These are phyloP conservation scores for Yamadazyma olivae DNA, from an alignment of 805 yeast genomes.

Conservation along the genomic window DNA sequence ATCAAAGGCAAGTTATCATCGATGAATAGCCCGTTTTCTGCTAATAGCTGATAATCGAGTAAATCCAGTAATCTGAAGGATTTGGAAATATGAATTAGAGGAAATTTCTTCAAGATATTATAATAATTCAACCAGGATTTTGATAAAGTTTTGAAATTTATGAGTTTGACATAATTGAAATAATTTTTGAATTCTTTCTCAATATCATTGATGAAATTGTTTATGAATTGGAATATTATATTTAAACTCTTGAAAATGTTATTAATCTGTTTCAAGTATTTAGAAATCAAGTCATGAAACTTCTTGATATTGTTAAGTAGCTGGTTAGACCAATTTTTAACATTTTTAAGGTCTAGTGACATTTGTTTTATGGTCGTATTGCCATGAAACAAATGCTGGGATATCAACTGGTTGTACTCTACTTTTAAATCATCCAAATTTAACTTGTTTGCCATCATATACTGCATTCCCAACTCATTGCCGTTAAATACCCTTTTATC, in stretches of 20 bases:
- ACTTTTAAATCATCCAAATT: constrained; percentile 7
- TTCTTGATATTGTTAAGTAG: constrained; percentile 27
- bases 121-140: constrained; percentile 35
- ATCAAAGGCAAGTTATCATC: constrained; percentile 27
- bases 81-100: constrained; percentile 29
- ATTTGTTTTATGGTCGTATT: constrained; percentile 16
- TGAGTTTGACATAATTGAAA: constrained; percentile 31
- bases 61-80: constrained; percentile 23
- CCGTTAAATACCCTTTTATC: constrained; percentile 56
- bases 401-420: constrained; percentile 7
- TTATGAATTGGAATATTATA: constrained; percentile 48
- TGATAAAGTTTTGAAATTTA: constrained; percentile 41
- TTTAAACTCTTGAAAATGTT: constrained; percentile 44
- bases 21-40: constrained; percentile 26
- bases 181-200: constrained; percentile 43
- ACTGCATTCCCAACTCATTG: constrained; percentile 5
- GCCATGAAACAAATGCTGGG: neutral
- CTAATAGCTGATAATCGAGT: constrained; percentile 26
- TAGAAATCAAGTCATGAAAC: constrained; percentile 24
- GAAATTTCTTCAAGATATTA: constrained; percentile 31
- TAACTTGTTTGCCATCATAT: constrained; percentile 11
- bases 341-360: constrained; percentile 37
- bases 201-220: constrained; percentile 47
- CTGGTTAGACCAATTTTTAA: constrained; percentile 52
- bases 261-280: constrained; percentile 31